Percentiles rank a stretch among this genome's conserved stretches.
These are phyloP conservation scores for Athelia sp. DNA, from an alignment of 1,284 basidiomycete genomes.

Conservation along the genomic window DNA sequence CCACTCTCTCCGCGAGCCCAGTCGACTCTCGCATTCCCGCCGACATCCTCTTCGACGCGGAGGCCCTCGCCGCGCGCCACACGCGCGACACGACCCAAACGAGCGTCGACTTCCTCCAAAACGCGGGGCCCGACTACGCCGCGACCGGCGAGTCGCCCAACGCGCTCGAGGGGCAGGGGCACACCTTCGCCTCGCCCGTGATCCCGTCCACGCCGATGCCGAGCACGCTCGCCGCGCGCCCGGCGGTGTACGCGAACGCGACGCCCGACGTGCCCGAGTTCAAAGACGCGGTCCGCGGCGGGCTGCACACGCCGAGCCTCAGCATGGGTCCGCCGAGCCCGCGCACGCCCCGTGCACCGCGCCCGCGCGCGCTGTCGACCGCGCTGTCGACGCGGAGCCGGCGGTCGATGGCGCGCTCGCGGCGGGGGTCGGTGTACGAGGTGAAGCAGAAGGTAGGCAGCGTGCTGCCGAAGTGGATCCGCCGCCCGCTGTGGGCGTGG, in stretches of 20 bases:
- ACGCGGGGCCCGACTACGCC: conserved; percentile 29
- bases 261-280: conserved; percentile 1
- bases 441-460: conserved; percentile 33
- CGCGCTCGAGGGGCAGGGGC: conserved; percentile 27
- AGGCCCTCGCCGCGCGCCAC: not conserved
- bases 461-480: conserved; percentile 40
- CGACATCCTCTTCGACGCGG: conserved; percentile 6
- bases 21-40: not conserved
- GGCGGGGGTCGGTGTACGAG: conserved; percentile 36
- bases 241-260: not conserved
- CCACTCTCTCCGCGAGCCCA: not conserved
- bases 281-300: not conserved
- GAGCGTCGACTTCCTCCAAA: conserved; percentile 15
- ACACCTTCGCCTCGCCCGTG: conserved; percentile 26
- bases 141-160: conserved; percentile 34
- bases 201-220: conserved; percentile 19
- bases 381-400: not conserved
- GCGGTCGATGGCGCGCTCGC: conserved; percentile 10
- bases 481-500: conserved; percentile 60
- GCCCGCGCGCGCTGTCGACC: not conserved
- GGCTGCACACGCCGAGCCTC: not conserved
- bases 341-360: not conserved
- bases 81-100: conserved; percentile 5
- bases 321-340: not conserved
- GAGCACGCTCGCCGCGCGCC: not conserved